These are phyloP conservation scores for Gloeopeniophorella convolvens DNA, from an alignment of 768 basidiomycete genomes.

Conservation along the genomic window DNA sequence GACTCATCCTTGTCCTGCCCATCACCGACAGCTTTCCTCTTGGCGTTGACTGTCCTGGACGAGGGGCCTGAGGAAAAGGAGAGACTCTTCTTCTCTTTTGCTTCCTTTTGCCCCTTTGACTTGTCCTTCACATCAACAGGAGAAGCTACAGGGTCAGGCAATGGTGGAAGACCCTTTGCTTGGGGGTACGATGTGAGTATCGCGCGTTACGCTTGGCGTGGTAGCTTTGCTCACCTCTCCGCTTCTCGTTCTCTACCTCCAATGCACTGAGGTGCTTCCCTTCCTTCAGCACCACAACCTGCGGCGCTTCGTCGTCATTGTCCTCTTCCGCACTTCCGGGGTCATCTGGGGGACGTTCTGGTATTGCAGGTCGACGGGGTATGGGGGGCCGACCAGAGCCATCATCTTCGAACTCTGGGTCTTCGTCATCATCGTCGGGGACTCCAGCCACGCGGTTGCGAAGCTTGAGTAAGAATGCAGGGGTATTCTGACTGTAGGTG, in stretches of 20 bases:
- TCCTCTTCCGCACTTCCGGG: slow-evolving; percentile 67
- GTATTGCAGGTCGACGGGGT: slow-evolving; percentile 65
- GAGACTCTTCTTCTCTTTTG: slow-evolving; percentile 24
- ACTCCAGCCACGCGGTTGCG: slow-evolving; percentile 56
- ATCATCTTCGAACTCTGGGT: slow-evolving; percentile 53
- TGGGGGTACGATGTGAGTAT: slow-evolving; percentile 1
- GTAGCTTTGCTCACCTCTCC: slow-evolving; percentile 48
- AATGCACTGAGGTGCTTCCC: slow-evolving; percentile 80
- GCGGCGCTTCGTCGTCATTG: slow-evolving; percentile 69
- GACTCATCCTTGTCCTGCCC: slow-evolving; percentile 26
- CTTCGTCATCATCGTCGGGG: slow-evolving; percentile 43
- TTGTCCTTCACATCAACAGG: not conserved
- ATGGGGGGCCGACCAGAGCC: slow-evolving; percentile 70
- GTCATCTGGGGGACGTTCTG: slow-evolving; percentile 58
- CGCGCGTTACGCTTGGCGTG: not conserved
- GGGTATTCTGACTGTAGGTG: slow-evolving; percentile 53
- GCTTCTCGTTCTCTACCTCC: slow-evolving; percentile 72
- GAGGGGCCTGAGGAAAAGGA: slow-evolving; percentile 35
- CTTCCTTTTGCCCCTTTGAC: slow-evolving; percentile 10
- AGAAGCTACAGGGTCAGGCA: slow-evolving; percentile 32
- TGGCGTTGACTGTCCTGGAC: slow-evolving; percentile 21
- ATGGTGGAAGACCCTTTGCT: slow-evolving; percentile 59
- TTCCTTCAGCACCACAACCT: slow-evolving; percentile 81
- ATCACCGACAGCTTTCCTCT: slow-evolving; percentile 32
- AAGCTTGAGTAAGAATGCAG: slow-evolving; percentile 59